A percentile compares a stretch with the other conserved stretches of the same genome.
phyloP scores from a whole-genome alignment of 352 stramenopile species.

The Globisporangium radiosum region DNA sequence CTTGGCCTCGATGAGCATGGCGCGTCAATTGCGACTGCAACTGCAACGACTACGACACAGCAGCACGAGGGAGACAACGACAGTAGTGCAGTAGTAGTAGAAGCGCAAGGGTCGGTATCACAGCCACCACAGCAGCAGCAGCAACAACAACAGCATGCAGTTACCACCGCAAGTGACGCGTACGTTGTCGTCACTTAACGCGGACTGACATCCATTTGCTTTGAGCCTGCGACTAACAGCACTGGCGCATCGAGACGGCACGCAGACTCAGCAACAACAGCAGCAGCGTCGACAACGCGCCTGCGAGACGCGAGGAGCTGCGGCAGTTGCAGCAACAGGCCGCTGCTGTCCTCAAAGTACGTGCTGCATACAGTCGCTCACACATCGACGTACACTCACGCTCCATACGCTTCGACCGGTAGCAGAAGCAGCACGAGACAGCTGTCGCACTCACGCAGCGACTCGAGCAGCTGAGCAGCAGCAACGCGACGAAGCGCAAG shows the following conservation, averaged over 20 bases:
- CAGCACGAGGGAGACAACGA: no score
- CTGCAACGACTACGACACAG: no score
- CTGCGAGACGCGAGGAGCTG: conserved; percentile 30
- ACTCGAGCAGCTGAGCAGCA: conserved; percentile 6
- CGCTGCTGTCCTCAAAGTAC: conserved; percentile 23
- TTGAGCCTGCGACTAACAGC: no score
- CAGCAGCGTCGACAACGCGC: not conserved
- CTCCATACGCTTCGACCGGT: not conserved
- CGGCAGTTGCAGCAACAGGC: conserved; percentile 25
- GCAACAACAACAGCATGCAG: no score
- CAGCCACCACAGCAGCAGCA: not conserved
- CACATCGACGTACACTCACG: not conserved
- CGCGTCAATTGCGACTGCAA: no score
- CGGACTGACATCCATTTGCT: no score
- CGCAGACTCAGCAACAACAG: not conserved
- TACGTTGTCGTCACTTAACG: not conserved
- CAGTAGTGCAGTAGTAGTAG: no score
- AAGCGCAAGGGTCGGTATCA: not conserved
- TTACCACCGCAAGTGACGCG: not conserved
- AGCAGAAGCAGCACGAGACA: conserved; percentile 11
- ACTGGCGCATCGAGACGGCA: no score
- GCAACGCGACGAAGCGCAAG: conserved; percentile 9
- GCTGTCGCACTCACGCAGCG: conserved; percentile 4
- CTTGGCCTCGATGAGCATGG: conserved; percentile 1
- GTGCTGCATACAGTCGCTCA: not conserved